Evolutionary conservation across 2,329 filamentous ascomycete genomes (phyloP), one percentile per base, ranked within the genome.

Genomic region (Podosphaera xanthii): DNA sequence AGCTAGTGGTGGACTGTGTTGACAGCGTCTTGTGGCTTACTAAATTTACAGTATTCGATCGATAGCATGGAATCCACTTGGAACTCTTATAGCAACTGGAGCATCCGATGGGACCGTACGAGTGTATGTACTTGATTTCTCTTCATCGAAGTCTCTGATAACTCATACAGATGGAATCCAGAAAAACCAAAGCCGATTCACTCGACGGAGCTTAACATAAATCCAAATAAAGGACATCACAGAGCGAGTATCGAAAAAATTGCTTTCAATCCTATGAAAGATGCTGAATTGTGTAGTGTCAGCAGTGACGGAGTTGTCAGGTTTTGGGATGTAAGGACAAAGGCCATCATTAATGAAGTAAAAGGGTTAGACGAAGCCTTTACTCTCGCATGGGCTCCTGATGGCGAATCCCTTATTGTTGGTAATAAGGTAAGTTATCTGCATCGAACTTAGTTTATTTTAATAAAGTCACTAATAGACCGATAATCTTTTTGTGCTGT

Each of bases 31-130:
- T 40, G 36, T 6, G 10, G 10, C 36, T 40, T 5, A 40, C 36
- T 6, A 40, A 40, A 6, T 40, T 55, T 30, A 40, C 48, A 88
- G 84, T 63, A 76, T 94, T 60, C 82, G 86, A 48, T 84, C 85
- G 1, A 83, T 97, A 64, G 83, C 86, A 46, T 97, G 91, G 91
- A 95, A 91, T 64, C 87, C 90, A 0, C 75, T 87, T 0, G 89
- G 91, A 40, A 85, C 81, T 7, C 75, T 92, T 61, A 82, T 97
- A 61, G 91, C 91, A 0, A 94, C 90, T 0, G 89, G 88, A 2
- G 79, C 84, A 4, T 74, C 76, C 33, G 83, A 87, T 67, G 80
- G 78, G 64, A 85, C 79, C 7, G 71, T 91, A 59, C 81, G 86
- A 65, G 83, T 90, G 63, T 67, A 64, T 61, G 10, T 7, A 34